phyloP scores from a whole-genome alignment of 257 asterid species.

The Verbascum thapsus region DNA sequence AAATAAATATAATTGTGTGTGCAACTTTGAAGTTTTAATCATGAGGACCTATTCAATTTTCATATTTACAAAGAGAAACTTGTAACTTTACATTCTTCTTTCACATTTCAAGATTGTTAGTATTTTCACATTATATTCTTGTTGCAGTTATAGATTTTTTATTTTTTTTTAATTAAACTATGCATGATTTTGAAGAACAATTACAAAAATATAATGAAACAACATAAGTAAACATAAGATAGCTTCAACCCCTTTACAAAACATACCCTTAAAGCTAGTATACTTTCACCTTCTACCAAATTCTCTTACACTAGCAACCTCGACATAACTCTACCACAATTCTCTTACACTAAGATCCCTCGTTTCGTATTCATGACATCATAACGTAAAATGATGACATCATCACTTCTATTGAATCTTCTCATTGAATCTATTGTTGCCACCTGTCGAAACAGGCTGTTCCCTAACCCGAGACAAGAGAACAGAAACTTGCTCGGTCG shows the following conservation, averaged over 20 bases:
- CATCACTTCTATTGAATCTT: too few relatives aligned
- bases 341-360: not conserved
- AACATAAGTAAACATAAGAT: conserved; percentile 12
- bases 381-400: too few relatives aligned
- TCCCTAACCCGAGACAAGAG: conserved; percentile 73
- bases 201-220: not conserved
- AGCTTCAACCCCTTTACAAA: conserved; percentile 4
- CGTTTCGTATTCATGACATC: not conserved
- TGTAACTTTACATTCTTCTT: too few relatives aligned
- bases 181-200: not conserved
- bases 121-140: too few relatives aligned
- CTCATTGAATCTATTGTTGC: conserved; percentile 23
- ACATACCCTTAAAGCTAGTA: conserved; percentile 2
- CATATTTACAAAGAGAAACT: too few relatives aligned
- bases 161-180: not conserved
- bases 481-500: conserved; percentile 69
- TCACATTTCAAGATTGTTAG: too few relatives aligned
- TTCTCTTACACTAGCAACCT: not conserved
- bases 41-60: too few relatives aligned
- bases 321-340: conserved; percentile 27
- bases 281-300: conserved; percentile 28
- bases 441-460: conserved; percentile 59
- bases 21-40: too few relatives aligned
- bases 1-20: too few relatives aligned
- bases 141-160: too few relatives aligned